Base-by-base conservation (phyloP, 2,329 filamentous ascomycete genomes). In the Hawksworthiomyces lignivorus region DNA sequence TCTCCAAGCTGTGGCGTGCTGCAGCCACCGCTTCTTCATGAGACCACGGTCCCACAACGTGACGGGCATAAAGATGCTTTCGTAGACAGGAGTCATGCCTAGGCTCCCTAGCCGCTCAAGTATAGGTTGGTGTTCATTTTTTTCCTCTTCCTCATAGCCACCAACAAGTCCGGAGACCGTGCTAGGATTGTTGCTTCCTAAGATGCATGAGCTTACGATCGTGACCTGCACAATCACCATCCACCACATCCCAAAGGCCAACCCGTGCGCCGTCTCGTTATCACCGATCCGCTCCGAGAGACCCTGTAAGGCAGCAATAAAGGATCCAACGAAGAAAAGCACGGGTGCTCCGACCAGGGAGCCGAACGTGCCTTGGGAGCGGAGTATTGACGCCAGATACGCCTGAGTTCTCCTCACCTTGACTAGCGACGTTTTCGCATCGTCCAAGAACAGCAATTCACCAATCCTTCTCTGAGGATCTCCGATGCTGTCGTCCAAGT, bases 211-310 rank as follows among this genome's bases (percentile, higher is more conserved):
- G 36, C 28, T 39, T 28, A 39, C 36, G 21, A 39, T 24, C 14
- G 36, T 39, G 9, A 39, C 36, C 14, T 39, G 36, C 28, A 39
- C 27, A 17, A 39, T 31, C 7, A 39, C 36, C 36, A 39, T 39
- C 36, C 36, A 39, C 36, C 36, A 39, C 36, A 39, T 39, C 19
- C 36, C 36, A 32, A 39, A 39, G n/a, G 36, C 36, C 18, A 39
- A 21, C 36, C 27, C 22, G 28, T 39, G 36, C 5, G 36, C 36
- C 9, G 36, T 14, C 36, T 27, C 21, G 36, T 39, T 39, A 28
- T 39, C 36, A 15, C 36, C 36, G 20, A 39, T 32, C 19, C 21
- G 29, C 17, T 24, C 36, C 7, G 36, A 39, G 18, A 39, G 36
- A 5, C 18, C 36, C 8, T 39, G 19, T 7, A 39, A 19, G 18